phyloP scores from a whole-genome alignment of 2,329 filamentous ascomycete species.

The Myriosclerotinia duriaeana region DNA sequence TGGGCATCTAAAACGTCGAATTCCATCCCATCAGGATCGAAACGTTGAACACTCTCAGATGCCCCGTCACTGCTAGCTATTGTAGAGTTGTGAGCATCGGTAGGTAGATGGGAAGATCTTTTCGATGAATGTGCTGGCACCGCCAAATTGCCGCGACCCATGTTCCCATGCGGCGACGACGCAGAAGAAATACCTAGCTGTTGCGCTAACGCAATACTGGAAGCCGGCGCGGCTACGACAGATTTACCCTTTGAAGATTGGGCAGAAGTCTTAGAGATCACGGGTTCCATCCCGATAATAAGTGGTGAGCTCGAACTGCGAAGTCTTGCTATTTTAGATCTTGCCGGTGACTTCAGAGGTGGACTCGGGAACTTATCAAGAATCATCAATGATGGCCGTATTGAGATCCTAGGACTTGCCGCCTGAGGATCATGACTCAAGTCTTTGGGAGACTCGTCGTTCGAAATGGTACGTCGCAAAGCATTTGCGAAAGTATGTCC shows the following conservation, averaged over 20 bases:
- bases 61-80: conserved; percentile 23
- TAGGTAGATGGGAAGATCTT: not conserved
- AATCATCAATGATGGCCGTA: conserved; percentile 9
- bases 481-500: conserved; percentile 21
- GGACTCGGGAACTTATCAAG: conserved; percentile 3
- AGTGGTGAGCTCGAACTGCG: conserved; percentile 16
- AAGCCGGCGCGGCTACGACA: conserved; percentile 4
- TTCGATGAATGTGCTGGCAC: not conserved
- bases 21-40: conserved; percentile 15
- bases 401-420: not conserved
- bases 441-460: conserved; percentile 3
- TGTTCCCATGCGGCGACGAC: not conserved
- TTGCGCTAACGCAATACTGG: conserved; percentile 22
- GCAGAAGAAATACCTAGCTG: conserved; percentile 12
- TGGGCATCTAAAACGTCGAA: conserved; percentile 20
- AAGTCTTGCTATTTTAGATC: conserved; percentile 6
- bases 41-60: conserved; percentile 12
- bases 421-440: not conserved
- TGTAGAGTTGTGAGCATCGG: not conserved
- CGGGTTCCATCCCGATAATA: not conserved
- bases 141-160: not conserved
- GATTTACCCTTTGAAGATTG: not conserved
- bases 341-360: not conserved
- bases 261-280: not conserved
- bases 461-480: conserved; percentile 17